These are phyloP conservation scores for Mycocentrospora acerina DNA, from an alignment of 2,329 filamentous ascomycete genomes.

Conservation along the genomic window DNA sequence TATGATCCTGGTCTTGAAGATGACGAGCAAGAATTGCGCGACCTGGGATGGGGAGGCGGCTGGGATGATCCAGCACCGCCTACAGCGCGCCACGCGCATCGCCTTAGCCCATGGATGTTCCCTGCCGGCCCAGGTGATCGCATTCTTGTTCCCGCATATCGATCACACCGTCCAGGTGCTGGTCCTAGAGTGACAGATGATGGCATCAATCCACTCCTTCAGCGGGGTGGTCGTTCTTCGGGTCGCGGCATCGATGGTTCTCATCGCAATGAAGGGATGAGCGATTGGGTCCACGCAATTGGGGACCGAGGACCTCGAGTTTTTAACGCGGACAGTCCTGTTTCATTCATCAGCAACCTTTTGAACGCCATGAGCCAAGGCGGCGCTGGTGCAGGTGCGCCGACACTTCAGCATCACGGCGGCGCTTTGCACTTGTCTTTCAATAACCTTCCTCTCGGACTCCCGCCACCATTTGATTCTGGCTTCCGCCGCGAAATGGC, in stretches of 20 bases:
- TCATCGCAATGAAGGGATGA: constrained; percentile 45
- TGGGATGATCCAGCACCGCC: constrained; percentile 49
- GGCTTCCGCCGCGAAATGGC: constrained; percentile 33
- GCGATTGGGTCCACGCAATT: constrained; percentile 56
- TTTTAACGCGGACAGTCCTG: constrained; percentile 51
- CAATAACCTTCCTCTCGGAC: constrained; percentile 41
- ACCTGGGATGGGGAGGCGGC: constrained; percentile 53
- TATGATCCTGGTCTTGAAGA: constrained; percentile 54
- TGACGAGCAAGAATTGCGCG: constrained; percentile 45
- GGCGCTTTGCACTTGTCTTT: constrained; percentile 57
- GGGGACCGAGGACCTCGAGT: constrained; percentile 50
- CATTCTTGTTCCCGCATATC: constrained; percentile 48
- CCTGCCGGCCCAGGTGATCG: constrained; percentile 54
- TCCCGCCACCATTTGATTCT: constrained; percentile 37
- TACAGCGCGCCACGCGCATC: constrained; percentile 50
- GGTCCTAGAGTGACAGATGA: constrained; percentile 68
- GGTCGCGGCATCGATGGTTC: constrained; percentile 25
- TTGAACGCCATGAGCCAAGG: constrained; percentile 56
- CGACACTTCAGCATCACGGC: constrained; percentile 38
- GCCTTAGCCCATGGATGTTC: constrained; percentile 62
- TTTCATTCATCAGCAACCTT: constrained; percentile 60
- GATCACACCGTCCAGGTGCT: constrained; percentile 56
- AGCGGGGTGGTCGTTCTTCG: constrained; percentile 54
- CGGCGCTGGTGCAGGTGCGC: constrained; percentile 6
- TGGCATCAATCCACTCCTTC: constrained; percentile 82